Conservation (phyloP, 163 green algal genomes). For the Scenedesmus sp. region DNA sequence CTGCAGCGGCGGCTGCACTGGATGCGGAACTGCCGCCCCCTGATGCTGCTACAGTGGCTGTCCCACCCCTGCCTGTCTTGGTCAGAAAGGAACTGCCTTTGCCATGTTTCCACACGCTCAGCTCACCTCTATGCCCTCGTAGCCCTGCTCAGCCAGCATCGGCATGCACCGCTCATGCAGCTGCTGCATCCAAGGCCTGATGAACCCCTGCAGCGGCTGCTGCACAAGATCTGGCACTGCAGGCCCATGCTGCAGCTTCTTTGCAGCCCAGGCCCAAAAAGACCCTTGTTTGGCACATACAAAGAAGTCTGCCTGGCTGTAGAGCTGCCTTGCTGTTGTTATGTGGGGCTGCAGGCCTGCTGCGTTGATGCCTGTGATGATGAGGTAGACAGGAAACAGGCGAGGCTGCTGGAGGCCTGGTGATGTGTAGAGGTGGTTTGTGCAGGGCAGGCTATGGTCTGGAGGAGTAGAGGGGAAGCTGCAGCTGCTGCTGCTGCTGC, state of each 20-base stretch:
- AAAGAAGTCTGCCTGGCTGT: slow-evolving; percentile 23
- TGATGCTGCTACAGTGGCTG: background rate
- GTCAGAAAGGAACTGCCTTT: background rate
- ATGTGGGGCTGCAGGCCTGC: background rate
- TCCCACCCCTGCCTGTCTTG: too few species aligned
- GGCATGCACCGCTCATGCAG: slow-evolving; percentile 2
- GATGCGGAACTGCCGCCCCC: background rate
- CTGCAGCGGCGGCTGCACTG: background rate
- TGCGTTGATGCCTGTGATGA: slow-evolving; percentile 10
- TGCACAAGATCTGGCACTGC: slow-evolving; percentile 9
- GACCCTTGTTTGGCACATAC: background rate
- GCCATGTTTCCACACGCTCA: background rate
- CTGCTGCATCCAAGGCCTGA: background rate
- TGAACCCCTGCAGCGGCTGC: background rate
- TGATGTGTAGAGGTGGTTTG: background rate
- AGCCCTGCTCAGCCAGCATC: background rate
- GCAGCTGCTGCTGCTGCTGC: background rate
- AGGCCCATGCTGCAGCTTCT: background rate
- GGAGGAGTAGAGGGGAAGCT: background rate
- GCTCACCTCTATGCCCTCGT: slow-evolving; percentile 8
- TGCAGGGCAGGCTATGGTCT: background rate
- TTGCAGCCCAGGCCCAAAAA: background rate
- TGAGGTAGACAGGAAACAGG: slow-evolving; percentile 20
- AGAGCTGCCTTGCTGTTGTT: background rate
- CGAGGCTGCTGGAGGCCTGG: background rate